Percentiles rank a stretch among this genome's conserved stretches.
Evolutionary conservation across 2,329 filamentous ascomycete genomes (phyloP).

Genomic region (Rhinocladiella similis): DNA sequence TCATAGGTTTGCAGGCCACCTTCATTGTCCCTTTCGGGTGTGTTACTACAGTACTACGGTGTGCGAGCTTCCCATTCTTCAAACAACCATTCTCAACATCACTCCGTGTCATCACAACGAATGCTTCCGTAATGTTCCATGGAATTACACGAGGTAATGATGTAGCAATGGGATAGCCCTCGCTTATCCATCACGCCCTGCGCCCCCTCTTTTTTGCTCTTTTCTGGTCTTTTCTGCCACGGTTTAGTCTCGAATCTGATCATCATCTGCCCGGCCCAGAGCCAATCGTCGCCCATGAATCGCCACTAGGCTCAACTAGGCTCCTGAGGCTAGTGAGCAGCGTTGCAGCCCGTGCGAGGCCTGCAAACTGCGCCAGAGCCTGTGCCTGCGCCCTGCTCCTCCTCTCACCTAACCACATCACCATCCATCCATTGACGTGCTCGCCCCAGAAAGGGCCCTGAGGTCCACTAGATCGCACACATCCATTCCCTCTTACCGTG

Average conservation of each 20-base stretch:
- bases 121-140: too few relatives aligned
- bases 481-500: neutral
- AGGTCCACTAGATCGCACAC: neutral
- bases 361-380: slow-evolving; percentile 1
- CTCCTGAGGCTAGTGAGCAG: slow-evolving; percentile 2
- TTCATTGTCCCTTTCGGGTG: too few relatives aligned
- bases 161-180: neutral
- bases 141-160: neutral
- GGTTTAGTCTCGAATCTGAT: slow-evolving; percentile 13
- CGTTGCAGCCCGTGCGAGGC: slow-evolving; percentile 4
- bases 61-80: too few relatives aligned
- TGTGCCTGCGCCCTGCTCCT: slow-evolving; percentile 13
- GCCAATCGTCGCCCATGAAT: slow-evolving; percentile 7
- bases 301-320: slow-evolving; percentile 7
- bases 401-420: neutral
- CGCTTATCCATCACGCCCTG: neutral
- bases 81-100: too few relatives aligned
- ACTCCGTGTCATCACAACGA: too few relatives aligned
- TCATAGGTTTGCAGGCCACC: slow-evolving; percentile 64
- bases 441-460: neutral
- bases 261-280: slow-evolving; percentile 9
- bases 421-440: neutral
- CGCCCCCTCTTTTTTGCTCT: slow-evolving; percentile 14
- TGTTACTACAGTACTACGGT: too few relatives aligned
- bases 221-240: slow-evolving; percentile 10